Evolutionary conservation across 768 basidiomycete species (phyloP), one percentile per base, ranked within the genome.

Genomic region (Pulveroboletus sp.): DNA sequence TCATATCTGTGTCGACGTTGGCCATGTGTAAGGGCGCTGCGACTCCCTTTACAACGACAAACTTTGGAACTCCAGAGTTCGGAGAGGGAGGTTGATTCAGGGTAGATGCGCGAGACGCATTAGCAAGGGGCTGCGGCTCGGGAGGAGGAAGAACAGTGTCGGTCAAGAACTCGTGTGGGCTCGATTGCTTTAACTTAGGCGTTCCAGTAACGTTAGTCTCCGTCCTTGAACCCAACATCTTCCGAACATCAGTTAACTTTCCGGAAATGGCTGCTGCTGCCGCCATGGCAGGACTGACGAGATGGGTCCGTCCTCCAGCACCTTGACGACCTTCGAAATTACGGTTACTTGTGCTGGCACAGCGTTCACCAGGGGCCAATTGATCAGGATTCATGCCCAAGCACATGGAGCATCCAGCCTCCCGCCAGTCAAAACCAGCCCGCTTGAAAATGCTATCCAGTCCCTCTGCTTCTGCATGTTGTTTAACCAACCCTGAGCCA

Each of bases 361-460:
- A 94, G 37, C 92, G 85, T 61, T 86, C 78, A 13, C 87, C 84
- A 2, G 90, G 89, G 16, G 79, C 76, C 42, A 95, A 74, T 62
- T 93, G 90, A 69, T 95, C 92, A 12, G 91, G 89, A 69, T 95
- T 95, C 92, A 95, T 95, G 35, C 91, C 92, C 57, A 95, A 69
- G 70, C 92, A 95, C 92, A 95, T 95, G 14, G 92, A 95, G 64
- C 92, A 95, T 29, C 92, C 92, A 27, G 92, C 92, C 69, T 95
- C 92, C 43, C 92, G 80, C 92, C 92, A 94, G 62, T 95, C 92
- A 62, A 94, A 95, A 27, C 92, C 92, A 31, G 92, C 92, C 37
- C 87, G 85, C 64, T 84, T 89, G 75, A 95, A 91, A 57, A 94
- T 75, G 46, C 76, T 75, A 59, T 94, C 90, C 51, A 95, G 74